A percentile compares a stretch with the other conserved stretches of the same genome.
Evolutionary conservation across 495 filamentous ascomycete genomes (phyloP).

Genomic region (Penicillium odoratum): DNA sequence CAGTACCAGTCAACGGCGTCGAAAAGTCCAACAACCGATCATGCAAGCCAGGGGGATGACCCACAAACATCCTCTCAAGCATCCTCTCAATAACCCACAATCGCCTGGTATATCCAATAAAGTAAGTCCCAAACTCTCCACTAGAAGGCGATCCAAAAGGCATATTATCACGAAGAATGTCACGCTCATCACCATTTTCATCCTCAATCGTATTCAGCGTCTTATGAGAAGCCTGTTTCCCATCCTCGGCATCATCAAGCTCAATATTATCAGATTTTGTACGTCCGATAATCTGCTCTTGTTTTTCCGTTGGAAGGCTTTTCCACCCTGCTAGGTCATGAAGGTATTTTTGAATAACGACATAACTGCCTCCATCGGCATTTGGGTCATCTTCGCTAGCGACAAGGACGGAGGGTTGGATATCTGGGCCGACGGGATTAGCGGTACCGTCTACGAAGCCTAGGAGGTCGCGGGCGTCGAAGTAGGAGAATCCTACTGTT

Average conservation of each 20-base stretch:
- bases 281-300: slow-evolving; percentile 57
- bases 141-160: slow-evolving; percentile 55
- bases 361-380: slow-evolving; percentile 50
- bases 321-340: slow-evolving; percentile 52
- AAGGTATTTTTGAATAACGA: slow-evolving; percentile 60
- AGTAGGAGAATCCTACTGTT: slow-evolving; percentile 60
- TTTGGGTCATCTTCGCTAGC: slow-evolving; percentile 39
- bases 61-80: slow-evolving; percentile 58
- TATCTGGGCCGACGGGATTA: slow-evolving; percentile 53
- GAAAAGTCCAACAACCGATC: slow-evolving; percentile 58
- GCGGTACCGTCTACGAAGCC: slow-evolving; percentile 62
- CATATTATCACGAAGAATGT: slow-evolving; percentile 61
- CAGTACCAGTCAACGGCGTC: slow-evolving; percentile 49
- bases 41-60: slow-evolving; percentile 54
- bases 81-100: slow-evolving; percentile 61
- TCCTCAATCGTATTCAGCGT: slow-evolving; percentile 55
- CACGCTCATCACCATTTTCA: slow-evolving; percentile 50
- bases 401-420: slow-evolving; percentile 45
- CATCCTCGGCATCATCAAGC: slow-evolving; percentile 49
- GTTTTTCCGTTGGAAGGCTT: slow-evolving; percentile 46
- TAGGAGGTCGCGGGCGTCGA: slow-evolving; percentile 59
- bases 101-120: slow-evolving; percentile 56
- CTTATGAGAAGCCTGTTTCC: slow-evolving; percentile 53
- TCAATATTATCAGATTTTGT: slow-evolving; percentile 58
- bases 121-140: slow-evolving; percentile 58